Percentiles rank a stretch among this genome's conserved stretches.
Evolutionary conservation across 306 rosid genomes (phyloP).

Genomic region (Herpetospermum pedunculosum): DNA sequence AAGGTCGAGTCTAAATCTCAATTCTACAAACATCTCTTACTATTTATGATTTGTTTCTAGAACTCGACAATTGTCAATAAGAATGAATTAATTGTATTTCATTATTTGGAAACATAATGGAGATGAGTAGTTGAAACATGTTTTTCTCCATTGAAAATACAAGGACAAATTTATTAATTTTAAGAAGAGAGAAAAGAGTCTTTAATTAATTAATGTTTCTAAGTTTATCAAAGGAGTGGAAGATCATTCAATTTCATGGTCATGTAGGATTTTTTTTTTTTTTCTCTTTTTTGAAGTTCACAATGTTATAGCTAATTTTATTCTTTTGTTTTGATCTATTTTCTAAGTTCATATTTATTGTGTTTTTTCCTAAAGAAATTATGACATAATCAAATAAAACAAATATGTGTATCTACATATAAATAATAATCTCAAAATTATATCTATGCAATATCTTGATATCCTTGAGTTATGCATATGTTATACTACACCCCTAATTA

Average conservation of each 20-base stretch:
- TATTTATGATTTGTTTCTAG: background rate
- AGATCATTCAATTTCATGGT: no score
- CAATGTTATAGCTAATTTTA: no score
- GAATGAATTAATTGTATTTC: background rate
- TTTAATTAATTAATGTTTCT: no score
- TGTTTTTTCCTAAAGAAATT: background rate
- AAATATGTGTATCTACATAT: background rate
- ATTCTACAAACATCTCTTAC: no score
- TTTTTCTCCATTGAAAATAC: no score
- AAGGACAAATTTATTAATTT: no score
- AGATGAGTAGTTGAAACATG: background rate
- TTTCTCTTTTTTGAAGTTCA: no score
- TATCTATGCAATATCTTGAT: background rate
- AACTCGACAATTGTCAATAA: background rate
- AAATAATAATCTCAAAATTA: background rate
- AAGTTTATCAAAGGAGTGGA: no score
- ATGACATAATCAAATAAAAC: background rate
- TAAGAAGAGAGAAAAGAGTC: no score
- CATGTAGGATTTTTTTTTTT: no score
- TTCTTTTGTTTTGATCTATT: no score
- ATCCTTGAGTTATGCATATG: background rate
- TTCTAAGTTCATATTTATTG: background rate
- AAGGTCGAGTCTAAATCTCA: no score
- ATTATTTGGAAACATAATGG: background rate
- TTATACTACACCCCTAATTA: background rate